Evolutionary conservation across 306 rosid species (phyloP), one percentile per base, ranked within the genome.

Genomic region (Crotalaria pallida): DNA sequence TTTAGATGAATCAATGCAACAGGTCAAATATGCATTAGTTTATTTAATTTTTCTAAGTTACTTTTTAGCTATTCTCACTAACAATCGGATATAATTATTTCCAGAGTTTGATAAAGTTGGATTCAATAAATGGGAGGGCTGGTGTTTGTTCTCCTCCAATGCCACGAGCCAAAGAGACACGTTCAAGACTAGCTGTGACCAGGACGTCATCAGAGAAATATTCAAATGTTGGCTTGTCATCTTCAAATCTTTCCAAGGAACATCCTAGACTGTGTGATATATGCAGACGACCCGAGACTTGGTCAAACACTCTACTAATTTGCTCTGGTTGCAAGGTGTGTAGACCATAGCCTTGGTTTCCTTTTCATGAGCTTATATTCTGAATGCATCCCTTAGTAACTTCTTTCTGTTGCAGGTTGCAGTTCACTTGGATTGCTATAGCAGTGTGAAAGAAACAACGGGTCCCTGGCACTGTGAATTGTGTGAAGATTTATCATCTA

Each of bases 401-500:
- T 29, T 52, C 21, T 24, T 36, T 29, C 19, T 62, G 11, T 79
- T 50, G 76, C 92, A 95, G 99, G 99, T 95, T 82, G 84, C 89
- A 3, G 97, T 95, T 71, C 99, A 95, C 88, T 82, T 88, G 86
- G 91, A 80, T 75, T 95, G 99, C 84, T 95, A 95, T 80, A 86
- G 91, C n/a, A 80, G 88, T 53, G 83, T 86, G 69, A 88, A 84
- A 75, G 96, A 87, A 77, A 83, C 94, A 16, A 77, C 81, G 3
- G 99, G 99, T 66, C 99, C 97, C 34, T 95, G 99, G 99, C 82
- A 78, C 73, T 95, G 99, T 86, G 97, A 95, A 66, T 76, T 95
- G 58, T 95, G 99, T 86, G 96, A 86, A 76, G 91, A 86, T 58
- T 58, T 86, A 40, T 64, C 81, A 40, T 86, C 89, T 29, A 79